phyloP scores from a whole-genome alignment of 164 flowering plant species.

The Magnolia changhungtana region DNA sequence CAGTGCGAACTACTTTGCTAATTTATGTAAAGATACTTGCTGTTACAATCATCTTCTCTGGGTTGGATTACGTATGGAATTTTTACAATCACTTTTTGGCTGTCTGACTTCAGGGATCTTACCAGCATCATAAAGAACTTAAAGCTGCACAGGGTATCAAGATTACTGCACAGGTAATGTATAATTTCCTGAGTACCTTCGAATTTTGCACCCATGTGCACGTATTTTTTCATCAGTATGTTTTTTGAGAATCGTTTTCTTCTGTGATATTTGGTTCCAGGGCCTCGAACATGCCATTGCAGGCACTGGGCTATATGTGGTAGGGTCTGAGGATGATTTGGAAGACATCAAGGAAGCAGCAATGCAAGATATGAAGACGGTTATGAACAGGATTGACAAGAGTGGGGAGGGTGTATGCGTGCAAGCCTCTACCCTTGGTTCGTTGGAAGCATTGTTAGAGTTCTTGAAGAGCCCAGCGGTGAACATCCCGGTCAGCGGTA shows the following conservation, averaged over 20 bases:
- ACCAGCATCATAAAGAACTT: slow-evolving; percentile 81
- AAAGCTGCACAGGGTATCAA: slow-evolving; percentile 98
- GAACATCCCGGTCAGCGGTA: slow-evolving; percentile 88
- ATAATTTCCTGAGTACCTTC: neutral
- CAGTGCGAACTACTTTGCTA: slow-evolving; percentile 26
- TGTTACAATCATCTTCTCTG: neutral
- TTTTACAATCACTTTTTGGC: neutral
- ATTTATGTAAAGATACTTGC: neutral
- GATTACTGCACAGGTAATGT: slow-evolving; percentile 84
- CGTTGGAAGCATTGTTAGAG: slow-evolving; percentile 90
- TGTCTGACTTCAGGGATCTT: slow-evolving; percentile 58
- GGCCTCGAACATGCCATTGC: slow-evolving; percentile 98
- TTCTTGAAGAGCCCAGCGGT: slow-evolving; percentile 77
- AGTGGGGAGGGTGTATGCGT: slow-evolving; percentile 96
- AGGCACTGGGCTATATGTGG: slow-evolving; percentile 86
- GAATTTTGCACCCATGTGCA: neutral
- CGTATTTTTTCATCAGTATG: neutral
- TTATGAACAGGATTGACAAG: slow-evolving; percentile 85
- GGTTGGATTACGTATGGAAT: neutral
- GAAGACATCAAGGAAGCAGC: slow-evolving; percentile 70
- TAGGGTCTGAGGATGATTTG: slow-evolving; percentile 77
- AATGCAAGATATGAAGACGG: slow-evolving; percentile 86
- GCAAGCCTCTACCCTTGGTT: slow-evolving; percentile 96
- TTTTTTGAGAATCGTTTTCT: neutral
- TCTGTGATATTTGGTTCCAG: slow-evolving; percentile 28